Base-by-base conservation (phyloP, 805 yeast genomes). In the Priceomyces fermenticarens region DNA sequence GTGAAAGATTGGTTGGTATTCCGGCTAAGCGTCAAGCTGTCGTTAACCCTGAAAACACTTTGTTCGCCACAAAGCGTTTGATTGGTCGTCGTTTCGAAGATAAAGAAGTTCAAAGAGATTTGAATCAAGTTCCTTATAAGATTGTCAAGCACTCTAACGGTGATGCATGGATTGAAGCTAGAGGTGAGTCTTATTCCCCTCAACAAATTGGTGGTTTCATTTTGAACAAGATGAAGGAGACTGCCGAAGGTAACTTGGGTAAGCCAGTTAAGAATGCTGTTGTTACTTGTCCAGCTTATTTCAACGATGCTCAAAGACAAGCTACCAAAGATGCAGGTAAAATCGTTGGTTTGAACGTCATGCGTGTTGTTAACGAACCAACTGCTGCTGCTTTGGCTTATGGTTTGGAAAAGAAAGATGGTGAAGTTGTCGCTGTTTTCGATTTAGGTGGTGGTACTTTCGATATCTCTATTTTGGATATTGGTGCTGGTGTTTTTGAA, bases 381-480 rank as follows among this genome's bases (percentile, higher is more conserved):
- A 85, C 93, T 49, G 93, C 93, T 49, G 93, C 97, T 50, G 96
- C 97, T 49, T 75, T 88, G 60, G 97, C 97, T 50, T 88, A 88
- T 70, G 97, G 97, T 73, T 76, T 88, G 60, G 96, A 88, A 73
- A 80, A 75, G 62, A 85, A 83, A 59, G 81, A 77, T 53, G 77
- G 82, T 60, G 83, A 82, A 72, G 85, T 85, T 48, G 95, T 89
- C 57, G 97, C 97, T 48, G 97, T 89, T 52, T 89, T 90, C 75
- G 97, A 89, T 73, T 79, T 89, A 62, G 97, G 97, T 82, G 97
- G 97, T 70, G 97, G 97, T 82, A 89, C 97, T 60, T 89, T 89
- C 67, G 97, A 89, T 85, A 85, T 89, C 71, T 89, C 97, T 57
- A 87, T 89, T 65, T 79, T 89, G 63, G 97, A 90, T 77, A 90